Percentiles rank a stretch among this genome's conserved stretches.
These are phyloP conservation scores for Carex myosuroides DNA, from an alignment of 176 grass and related monocot species.

Conservation along the genomic window DNA sequence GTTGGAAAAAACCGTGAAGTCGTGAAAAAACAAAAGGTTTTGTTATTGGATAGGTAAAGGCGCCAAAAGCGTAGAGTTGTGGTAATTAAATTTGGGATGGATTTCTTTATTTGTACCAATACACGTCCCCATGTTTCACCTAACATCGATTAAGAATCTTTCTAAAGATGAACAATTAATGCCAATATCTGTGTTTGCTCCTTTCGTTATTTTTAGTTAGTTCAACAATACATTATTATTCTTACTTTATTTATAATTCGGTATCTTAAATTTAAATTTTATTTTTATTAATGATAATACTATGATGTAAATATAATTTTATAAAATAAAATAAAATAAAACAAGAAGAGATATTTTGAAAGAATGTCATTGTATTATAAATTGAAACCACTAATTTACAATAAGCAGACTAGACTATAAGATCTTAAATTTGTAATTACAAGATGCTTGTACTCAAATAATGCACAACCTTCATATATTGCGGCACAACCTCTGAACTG, in stretches of 20 bases:
- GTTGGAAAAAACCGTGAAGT: not conserved
- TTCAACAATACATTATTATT: not conserved
- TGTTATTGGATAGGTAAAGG: not conserved
- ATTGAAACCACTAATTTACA: not conserved
- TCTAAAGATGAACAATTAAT: not conserved
- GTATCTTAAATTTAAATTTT: not conserved
- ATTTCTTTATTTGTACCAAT: not conserved
- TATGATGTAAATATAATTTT: no score
- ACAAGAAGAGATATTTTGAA: no score
- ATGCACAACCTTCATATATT: no score
- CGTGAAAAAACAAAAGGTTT: not conserved
- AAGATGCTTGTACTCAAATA: no score
- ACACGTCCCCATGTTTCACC: not conserved
- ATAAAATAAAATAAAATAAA: not conserved
- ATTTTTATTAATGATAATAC: no score
- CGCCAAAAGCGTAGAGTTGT: slow-evolving; percentile 29
- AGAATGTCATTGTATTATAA: not conserved
- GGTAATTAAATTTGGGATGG: slow-evolving; percentile 5
- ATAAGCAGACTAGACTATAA: no score
- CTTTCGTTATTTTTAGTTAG: not conserved
- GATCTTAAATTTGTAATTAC: not conserved
- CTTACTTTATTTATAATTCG: not conserved
- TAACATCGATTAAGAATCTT: not conserved
- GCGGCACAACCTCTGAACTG: no score
- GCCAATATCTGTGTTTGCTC: not conserved